Base-by-base conservation (phyloP, 192 early-diverging fungal species). In the Podochytrium sp. region DNA sequence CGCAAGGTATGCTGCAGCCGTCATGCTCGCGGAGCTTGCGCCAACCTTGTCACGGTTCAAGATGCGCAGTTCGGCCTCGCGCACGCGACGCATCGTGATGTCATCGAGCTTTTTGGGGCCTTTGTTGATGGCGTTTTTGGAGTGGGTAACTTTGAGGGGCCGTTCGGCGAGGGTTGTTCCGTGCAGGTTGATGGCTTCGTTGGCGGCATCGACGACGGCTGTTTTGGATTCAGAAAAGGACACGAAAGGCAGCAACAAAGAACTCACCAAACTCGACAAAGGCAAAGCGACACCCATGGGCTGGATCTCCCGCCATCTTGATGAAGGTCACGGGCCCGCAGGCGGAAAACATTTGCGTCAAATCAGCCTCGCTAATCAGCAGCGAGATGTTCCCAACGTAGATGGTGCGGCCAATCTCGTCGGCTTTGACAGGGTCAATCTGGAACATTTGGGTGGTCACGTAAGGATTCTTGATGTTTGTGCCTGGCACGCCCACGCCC, bases 121-220 rank as follows among this genome's bases (percentile, higher is more conserved):
- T 56, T 93, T 93, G 65, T 89, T 91, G 60, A 93, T 93, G 0
- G 91, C 84, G 66, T 91, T 92, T 73, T 92, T 93, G 6, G 90
- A 90, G 68, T 86, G 89, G 52, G 91, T 92, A 6, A 93, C 90
- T 71, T 84, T 87, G 32, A 70, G 59, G 16, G 86, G 80, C 16
- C 89, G 72, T 42, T 91, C 91, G 0, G 83, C 87, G 35, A 93
- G 49, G 63, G 88, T 66, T 52, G 82, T 77, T 3, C 91, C 91
- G 65, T 89, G 90, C 81, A 92, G 84, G 57, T 76, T 69, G 73
- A 92, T 74, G 1, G 90, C 92, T 10, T 77, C 74, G 47, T 86
- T 81, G 4, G 89, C 87, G 2, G 73, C 80, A 6, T 82, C 84
- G 38, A 79, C 65, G 25, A 83, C 85, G 0, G 84, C 82, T 84